A percentile compares a stretch with the other conserved stretches of the same genome.
Conservation (phyloP, 202 grass and related monocot species). For the Setaria viridis region DNA sequence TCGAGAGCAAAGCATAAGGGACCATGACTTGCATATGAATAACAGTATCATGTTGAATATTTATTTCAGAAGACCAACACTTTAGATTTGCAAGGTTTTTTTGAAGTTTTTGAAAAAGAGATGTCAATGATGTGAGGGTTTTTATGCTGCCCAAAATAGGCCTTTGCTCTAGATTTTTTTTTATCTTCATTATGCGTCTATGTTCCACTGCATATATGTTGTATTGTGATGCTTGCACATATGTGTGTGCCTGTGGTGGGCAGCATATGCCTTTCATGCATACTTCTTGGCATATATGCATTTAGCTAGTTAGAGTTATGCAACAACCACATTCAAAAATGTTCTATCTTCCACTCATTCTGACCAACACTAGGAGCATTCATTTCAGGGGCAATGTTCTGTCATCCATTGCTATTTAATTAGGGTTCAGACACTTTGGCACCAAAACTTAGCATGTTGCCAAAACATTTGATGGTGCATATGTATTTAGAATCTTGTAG, state of each 20-base stretch:
- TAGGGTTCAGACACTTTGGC: neutral
- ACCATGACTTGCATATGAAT: no score
- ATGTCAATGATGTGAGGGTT: no score
- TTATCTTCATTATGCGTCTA: neutral
- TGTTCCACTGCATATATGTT: no score
- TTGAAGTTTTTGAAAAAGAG: neutral
- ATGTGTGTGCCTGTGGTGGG: no score
- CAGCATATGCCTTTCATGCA: no score
- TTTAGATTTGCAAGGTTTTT: neutral
- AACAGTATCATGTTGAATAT: neutral
- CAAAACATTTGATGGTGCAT: slow-evolving; percentile 9
- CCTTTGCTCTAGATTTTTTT: neutral
- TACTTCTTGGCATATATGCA: no score
- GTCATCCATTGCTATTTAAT: neutral
- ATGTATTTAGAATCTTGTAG: neutral
- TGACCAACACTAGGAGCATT: no score
- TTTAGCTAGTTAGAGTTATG: no score
- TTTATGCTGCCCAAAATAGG: neutral
- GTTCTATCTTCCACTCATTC: no score
- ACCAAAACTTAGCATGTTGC: neutral
- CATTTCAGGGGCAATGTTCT: no score
- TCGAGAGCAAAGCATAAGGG: neutral
- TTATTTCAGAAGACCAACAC: slow-evolving; percentile 9
- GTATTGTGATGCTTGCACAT: no score
- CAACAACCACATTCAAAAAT: no score